phyloP scores from a whole-genome alignment of 345 rosid species.

The Pugionium cornutum region DNA sequence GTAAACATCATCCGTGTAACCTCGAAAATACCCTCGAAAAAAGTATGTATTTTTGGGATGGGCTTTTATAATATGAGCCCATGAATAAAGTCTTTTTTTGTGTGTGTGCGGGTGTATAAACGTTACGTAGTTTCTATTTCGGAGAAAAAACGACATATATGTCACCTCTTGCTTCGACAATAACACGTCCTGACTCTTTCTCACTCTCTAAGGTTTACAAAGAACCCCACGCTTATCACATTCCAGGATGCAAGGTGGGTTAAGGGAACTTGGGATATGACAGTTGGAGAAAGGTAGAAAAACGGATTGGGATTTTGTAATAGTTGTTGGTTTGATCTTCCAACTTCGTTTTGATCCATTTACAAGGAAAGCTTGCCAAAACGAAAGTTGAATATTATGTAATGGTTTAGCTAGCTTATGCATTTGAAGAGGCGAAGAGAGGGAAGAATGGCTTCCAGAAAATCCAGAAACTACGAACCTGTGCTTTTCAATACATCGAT shows the following conservation, averaged over 20 bases:
- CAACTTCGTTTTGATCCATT: neutral
- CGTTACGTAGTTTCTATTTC: slow-evolving; percentile 24
- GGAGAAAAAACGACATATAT: slow-evolving; percentile 23
- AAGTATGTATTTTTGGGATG: slow-evolving; percentile 40
- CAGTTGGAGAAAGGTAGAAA: slow-evolving; percentile 63
- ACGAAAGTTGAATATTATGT: neutral
- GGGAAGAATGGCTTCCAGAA: slow-evolving; percentile 79
- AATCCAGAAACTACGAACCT: slow-evolving; percentile 85
- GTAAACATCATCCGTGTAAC: too few species aligned
- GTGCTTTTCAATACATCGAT: slow-evolving; percentile 82
- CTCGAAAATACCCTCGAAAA: too few species aligned
- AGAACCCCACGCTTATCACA: slow-evolving; percentile 31
- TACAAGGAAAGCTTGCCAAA: neutral
- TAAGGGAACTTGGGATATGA: slow-evolving; percentile 91
- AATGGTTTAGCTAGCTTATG: too few species aligned
- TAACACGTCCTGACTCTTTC: neutral
- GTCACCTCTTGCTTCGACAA: slow-evolving; percentile 12
- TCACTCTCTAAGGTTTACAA: too few species aligned
- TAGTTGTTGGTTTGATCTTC: slow-evolving; percentile 83
- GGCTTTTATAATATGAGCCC: slow-evolving; percentile 25
- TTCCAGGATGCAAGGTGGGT: slow-evolving; percentile 77
- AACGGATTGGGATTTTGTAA: slow-evolving; percentile 87
- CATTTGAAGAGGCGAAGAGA: slow-evolving; percentile 84
- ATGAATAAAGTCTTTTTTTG: neutral
- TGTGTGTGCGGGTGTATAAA: neutral